Conservation (phyloP, 305 asterid genomes). For the Fraxinus ornus region DNA sequence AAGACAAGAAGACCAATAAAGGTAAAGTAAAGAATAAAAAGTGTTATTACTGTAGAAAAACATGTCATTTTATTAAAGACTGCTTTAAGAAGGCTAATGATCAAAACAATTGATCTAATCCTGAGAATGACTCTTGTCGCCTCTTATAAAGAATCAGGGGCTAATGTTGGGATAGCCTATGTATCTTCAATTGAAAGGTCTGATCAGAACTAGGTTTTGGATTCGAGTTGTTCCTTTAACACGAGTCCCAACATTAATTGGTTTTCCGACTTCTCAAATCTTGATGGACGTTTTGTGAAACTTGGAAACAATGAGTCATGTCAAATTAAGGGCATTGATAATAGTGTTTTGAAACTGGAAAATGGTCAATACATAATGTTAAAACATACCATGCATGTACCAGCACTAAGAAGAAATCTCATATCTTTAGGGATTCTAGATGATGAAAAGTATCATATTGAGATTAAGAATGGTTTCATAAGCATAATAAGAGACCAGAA, state of each 20-base stretch:
- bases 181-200: neutral
- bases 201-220: too few relatives aligned
- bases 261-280: too few relatives aligned
- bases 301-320: neutral
- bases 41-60: neutral
- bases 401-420: neutral
- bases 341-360: too few relatives aligned
- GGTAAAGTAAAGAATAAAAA: too few relatives aligned
- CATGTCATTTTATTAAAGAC: neutral
- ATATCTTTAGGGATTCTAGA: neutral
- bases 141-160: too few relatives aligned
- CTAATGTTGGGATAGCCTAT: neutral
- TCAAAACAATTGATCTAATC: too few relatives aligned
- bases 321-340: neutral
- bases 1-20: neutral
- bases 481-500: neutral
- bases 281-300: too few relatives aligned
- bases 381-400: neutral
- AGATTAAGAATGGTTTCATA: neutral
- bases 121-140: too few relatives aligned
- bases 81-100: neutral
- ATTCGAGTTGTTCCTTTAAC: neutral
- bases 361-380: neutral
- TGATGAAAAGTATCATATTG: neutral
- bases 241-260: neutral